A percentile compares a stretch with the other conserved stretches of the same genome.
phyloP scores from a whole-genome alignment of 2,329 filamentous ascomycete species.

The Colletotrichum spaethianum region DNA sequence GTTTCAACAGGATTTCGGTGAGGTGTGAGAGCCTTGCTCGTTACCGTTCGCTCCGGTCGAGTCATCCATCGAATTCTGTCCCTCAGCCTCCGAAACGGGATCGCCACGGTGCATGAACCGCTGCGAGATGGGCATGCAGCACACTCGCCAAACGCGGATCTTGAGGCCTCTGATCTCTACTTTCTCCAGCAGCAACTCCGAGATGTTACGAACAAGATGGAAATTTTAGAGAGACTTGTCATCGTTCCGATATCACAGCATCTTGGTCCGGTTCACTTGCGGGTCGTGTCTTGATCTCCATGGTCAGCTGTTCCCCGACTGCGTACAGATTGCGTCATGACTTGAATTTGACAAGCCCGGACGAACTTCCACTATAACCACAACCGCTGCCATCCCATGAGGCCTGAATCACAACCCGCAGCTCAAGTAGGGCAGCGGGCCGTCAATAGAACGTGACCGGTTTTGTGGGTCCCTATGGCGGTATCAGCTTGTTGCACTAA shows the following conservation, averaged over 20 bases:
- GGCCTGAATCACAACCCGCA: slow-evolving; percentile 34
- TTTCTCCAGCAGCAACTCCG: neutral
- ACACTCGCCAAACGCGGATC: neutral
- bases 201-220: neutral
- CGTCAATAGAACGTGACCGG: slow-evolving; percentile 35
- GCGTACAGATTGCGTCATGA: slow-evolving; percentile 38
- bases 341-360: slow-evolving; percentile 31
- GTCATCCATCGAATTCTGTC: neutral
- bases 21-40: slow-evolving; percentile 1
- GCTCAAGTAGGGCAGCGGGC: slow-evolving; percentile 26
- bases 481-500: slow-evolving; percentile 26
- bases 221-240: neutral
- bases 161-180: neutral
- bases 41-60: neutral
- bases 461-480: slow-evolving; percentile 28
- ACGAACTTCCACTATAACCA: slow-evolving; percentile 17
- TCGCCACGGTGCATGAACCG: slow-evolving; percentile 37
- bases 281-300: slow-evolving; percentile 13
- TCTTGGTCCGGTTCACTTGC: neutral
- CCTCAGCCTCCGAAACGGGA: slow-evolving; percentile 17
- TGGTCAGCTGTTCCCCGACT: slow-evolving; percentile 28
- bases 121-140: slow-evolving; percentile 29
- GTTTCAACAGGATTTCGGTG: neutral
- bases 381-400: slow-evolving; percentile 38
- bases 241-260: neutral